phyloP scores from a whole-genome alignment of 306 rosid species.

The Spatholobus suberectus region DNA sequence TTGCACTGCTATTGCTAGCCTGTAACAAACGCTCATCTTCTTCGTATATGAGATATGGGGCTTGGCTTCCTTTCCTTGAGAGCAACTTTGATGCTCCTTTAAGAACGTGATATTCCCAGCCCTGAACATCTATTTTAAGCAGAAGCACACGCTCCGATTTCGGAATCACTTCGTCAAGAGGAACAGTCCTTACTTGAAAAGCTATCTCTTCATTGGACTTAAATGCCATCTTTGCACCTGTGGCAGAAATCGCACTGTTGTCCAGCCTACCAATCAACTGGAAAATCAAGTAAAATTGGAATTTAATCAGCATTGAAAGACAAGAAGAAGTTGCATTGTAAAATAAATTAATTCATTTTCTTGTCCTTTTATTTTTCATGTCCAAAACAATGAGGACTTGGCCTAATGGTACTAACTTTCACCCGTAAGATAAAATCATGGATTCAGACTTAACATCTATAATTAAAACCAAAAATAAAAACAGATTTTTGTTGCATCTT shows the following conservation, averaged over 20 bases:
- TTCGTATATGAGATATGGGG: conserved; percentile 95
- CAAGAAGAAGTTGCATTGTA: conserved; percentile 14
- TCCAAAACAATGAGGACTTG: neutral
- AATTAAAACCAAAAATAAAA: conserved; percentile 18
- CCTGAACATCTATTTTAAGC: conserved; percentile 95
- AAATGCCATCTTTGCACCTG: conserved; percentile 95
- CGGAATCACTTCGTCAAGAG: conserved; percentile 81
- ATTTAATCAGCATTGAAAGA: conserved; percentile 37
- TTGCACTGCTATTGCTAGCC: conserved; percentile 89
- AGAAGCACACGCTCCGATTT: conserved; percentile 72
- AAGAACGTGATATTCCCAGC: conserved; percentile 98
- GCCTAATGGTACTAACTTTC: neutral
- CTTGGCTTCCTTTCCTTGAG: conserved; percentile 79
- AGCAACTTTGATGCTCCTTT: conserved; percentile 84
- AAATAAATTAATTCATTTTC: neutral
- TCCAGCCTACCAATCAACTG: conserved; percentile 96
- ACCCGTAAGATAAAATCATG: neutral
- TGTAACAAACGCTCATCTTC: conserved; percentile 87
- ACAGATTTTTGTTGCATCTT: neutral
- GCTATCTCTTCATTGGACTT: conserved; percentile 91
- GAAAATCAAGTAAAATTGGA: conserved; percentile 32
- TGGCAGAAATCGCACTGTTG: conserved; percentile 96
- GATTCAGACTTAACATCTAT: neutral
- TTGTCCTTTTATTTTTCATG: neutral
- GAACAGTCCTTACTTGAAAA: conserved; percentile 80